Conservation (phyloP, 257 asterid genomes). For the Solanum microdontum region DNA sequence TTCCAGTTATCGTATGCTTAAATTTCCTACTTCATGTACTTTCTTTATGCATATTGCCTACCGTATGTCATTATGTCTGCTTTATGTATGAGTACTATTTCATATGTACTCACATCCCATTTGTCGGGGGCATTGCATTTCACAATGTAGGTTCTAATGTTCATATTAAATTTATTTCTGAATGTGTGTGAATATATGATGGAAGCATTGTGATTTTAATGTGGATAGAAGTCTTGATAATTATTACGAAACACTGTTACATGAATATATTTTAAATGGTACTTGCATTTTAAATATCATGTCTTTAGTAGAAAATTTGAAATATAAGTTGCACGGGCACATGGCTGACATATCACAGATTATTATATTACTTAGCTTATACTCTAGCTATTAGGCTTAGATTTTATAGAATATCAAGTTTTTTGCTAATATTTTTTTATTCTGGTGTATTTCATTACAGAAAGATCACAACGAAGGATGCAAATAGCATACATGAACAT, state of each 20-base stretch:
- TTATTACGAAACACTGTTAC: background rate
- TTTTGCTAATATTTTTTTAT: background rate
- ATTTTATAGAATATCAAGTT: background rate
- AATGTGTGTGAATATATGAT: background rate
- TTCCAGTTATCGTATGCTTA: background rate
- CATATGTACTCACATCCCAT: background rate
- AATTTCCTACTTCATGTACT: background rate
- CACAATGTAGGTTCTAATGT: background rate
- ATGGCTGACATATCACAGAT: background rate
- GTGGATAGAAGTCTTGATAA: background rate
- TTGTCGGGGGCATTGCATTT: background rate
- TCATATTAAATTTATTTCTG: background rate
- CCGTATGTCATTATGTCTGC: background rate
- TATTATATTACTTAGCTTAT: background rate
- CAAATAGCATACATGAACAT: background rate
- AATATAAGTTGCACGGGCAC: background rate
- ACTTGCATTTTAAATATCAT: background rate
- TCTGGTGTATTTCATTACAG: background rate
- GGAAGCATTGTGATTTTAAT: background rate
- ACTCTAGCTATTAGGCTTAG: background rate
- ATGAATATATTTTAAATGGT: background rate
- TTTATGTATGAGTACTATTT: background rate
- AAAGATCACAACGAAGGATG: background rate
- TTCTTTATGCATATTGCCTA: background rate
- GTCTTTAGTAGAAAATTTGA: background rate